Percentiles rank a stretch among this genome's conserved stretches.
Conservation (phyloP, 169 alveolate species). For the Amoebophrya sp. region DNA sequence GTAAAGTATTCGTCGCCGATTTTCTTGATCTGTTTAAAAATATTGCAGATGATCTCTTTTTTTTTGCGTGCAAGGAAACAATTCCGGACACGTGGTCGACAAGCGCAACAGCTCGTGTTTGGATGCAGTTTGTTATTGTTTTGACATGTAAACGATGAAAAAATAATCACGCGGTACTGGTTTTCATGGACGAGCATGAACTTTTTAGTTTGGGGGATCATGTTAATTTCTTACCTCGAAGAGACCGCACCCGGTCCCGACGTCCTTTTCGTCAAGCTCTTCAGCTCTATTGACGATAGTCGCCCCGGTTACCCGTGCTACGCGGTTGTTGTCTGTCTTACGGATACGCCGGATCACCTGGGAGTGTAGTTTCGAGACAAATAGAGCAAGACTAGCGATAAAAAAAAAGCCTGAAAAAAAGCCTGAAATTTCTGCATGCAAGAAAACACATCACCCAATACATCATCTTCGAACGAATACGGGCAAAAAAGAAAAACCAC, state of each 20-base stretch:
- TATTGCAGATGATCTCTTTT: no score
- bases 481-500: no score
- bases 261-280: conserved; percentile 80
- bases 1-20: conserved; percentile 75
- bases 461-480: no score
- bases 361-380: neutral
- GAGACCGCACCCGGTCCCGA: conserved; percentile 89
- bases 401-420: no score
- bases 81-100: neutral
- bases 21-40: no score
- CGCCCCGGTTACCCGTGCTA: conserved; percentile 93
- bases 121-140: conserved; percentile 33
- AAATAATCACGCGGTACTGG: conserved; percentile 71
- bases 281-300: conserved; percentile 96
- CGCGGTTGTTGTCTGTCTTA: conserved; percentile 94
- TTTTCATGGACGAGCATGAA: no score
- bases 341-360: conserved; percentile 83
- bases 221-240: conserved; percentile 78
- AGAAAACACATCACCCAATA: no score
- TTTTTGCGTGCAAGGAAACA: neutral
- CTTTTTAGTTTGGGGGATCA: no score
- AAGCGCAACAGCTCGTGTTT: conserved; percentile 9
- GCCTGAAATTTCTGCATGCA: no score
- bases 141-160: conserved; percentile 44
- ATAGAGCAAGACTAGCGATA: no score